Conservation (phyloP, 352 stramenopile genomes). For the Pythium plurisporium region DNA sequence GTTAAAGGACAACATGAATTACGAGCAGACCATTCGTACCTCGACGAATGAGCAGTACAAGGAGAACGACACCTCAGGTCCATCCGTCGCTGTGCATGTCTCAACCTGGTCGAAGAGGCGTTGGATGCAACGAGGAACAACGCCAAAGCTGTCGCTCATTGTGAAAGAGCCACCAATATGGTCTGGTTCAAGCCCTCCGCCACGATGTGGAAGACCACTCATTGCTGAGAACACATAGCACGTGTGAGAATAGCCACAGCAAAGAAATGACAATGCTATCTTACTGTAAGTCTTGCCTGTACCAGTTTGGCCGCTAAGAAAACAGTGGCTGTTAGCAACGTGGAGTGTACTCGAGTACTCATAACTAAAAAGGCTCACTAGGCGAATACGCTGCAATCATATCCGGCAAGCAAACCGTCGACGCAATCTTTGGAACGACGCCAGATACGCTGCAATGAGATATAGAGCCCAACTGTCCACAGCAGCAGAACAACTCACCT, state of each 20-base stretch:
- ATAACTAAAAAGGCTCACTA: conserved; percentile 35
- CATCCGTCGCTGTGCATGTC: conserved; percentile 11
- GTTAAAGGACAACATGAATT: conserved; percentile 24
- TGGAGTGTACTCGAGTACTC: neutral
- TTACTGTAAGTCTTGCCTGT: conserved; percentile 68
- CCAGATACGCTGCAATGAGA: too few relatives aligned
- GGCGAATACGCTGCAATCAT: conserved; percentile 68
- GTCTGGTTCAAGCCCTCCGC: neutral
- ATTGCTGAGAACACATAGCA: conserved; percentile 34
- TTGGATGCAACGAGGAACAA: conserved; percentile 57
- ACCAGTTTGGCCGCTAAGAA: conserved; percentile 52
- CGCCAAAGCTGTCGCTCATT: conserved; percentile 31
- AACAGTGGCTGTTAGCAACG: neutral
- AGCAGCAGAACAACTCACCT: conserved; percentile 29
- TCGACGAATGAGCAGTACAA: conserved; percentile 70
- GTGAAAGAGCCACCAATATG: conserved; percentile 11
- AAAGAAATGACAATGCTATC: conserved; percentile 1
- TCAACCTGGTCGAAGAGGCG: conserved; percentile 48
- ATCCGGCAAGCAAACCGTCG: conserved; percentile 51
- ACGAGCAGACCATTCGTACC: conserved; percentile 21
- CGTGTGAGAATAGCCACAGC: neutral
- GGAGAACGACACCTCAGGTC: conserved; percentile 28
- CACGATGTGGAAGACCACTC: conserved; percentile 37
- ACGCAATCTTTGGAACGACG: conserved; percentile 60
- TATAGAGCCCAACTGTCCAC: too few relatives aligned